phyloP scores from a whole-genome alignment of 202 grass and related monocot species.

The Carex sylvatica region DNA sequence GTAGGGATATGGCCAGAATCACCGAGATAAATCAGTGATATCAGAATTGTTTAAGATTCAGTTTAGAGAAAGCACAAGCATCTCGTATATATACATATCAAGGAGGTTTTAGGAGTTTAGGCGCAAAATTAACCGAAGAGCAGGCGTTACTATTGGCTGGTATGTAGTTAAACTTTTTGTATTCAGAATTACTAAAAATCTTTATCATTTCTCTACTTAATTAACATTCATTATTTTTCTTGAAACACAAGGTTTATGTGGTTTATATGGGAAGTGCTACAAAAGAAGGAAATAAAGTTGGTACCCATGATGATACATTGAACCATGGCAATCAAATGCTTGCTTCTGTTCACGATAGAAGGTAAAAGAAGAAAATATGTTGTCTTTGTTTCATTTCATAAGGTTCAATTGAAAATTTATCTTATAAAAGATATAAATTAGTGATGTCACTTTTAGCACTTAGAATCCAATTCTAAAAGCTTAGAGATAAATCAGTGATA shows the following conservation, averaged over 20 bases:
- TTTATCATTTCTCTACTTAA: neutral
- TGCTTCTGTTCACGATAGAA: constrained; percentile 59
- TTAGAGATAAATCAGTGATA: too few species aligned
- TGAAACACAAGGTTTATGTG: constrained; percentile 48
- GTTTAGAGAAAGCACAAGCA: too few species aligned
- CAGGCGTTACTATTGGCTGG: too few species aligned
- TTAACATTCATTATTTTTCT: neutral
- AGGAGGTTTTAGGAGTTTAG: too few species aligned
- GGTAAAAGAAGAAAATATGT: constrained; percentile 24
- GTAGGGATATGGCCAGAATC: too few species aligned
- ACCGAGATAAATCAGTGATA: too few species aligned
- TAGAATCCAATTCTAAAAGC: constrained; percentile 34
- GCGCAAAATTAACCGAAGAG: too few species aligned
- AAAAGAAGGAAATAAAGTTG: neutral
- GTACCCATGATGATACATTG: constrained; percentile 19
- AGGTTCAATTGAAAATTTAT: neutral
- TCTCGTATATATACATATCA: too few species aligned
- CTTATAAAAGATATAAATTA: neutral
- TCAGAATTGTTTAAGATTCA: too few species aligned
- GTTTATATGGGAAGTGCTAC: constrained; percentile 69
- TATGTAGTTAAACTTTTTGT: too few species aligned
- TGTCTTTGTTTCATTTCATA: neutral
- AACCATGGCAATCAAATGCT: constrained; percentile 61
- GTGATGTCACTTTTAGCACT: constrained; percentile 26
- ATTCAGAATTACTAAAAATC: neutral